phyloP scores from a whole-genome alignment of 2,329 filamentous ascomycete genomes.

The Tolypocladium tundrense region DNA sequence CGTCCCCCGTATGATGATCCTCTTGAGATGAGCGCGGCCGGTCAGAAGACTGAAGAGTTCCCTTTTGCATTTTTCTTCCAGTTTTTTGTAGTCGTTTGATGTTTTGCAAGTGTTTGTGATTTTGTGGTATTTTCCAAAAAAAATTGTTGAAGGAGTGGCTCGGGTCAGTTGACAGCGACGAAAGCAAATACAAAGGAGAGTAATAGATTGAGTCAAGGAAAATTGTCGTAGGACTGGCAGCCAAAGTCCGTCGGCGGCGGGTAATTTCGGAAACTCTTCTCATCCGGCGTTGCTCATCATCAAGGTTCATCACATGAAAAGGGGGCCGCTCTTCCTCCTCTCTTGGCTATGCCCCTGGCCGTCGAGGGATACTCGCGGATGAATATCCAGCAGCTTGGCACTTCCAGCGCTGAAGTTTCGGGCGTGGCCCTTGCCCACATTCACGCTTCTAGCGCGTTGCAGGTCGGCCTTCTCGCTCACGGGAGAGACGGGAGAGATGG shows the following conservation, averaged over 20 bases:
- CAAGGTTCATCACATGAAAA: conserved; percentile 9
- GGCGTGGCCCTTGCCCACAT: conserved; percentile 53
- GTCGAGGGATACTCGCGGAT: conserved; percentile 43
- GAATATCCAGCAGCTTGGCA: conserved; percentile 62
- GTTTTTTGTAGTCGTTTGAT: conserved; percentile 11
- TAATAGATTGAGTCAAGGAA: conserved; percentile 5
- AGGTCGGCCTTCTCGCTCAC: conserved; percentile 26
- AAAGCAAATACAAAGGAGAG: background rate
- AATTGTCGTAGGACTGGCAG: conserved; percentile 1
- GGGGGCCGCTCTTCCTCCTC: background rate
- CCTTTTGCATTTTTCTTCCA: conserved; percentile 3
- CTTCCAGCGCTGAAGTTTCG: conserved; percentile 70
- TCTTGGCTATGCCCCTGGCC: background rate
- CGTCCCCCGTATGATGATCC: background rate
- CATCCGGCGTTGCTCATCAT: conserved; percentile 20
- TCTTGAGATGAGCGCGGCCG: background rate
- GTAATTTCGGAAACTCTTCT: conserved; percentile 6
- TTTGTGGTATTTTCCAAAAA: conserved; percentile 13
- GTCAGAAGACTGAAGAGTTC: conserved; percentile 1
- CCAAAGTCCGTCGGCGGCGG: conserved; percentile 3
- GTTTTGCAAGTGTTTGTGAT: conserved; percentile 6
- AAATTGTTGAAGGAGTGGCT: conserved; percentile 23
- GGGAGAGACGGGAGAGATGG: conserved; percentile 16
- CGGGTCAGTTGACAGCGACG: conserved; percentile 12
- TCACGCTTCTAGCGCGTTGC: conserved; percentile 61